These are phyloP conservation scores for Rauvolfia tetraphylla DNA, from an alignment of 257 asterid genomes.

Conservation along the genomic window DNA sequence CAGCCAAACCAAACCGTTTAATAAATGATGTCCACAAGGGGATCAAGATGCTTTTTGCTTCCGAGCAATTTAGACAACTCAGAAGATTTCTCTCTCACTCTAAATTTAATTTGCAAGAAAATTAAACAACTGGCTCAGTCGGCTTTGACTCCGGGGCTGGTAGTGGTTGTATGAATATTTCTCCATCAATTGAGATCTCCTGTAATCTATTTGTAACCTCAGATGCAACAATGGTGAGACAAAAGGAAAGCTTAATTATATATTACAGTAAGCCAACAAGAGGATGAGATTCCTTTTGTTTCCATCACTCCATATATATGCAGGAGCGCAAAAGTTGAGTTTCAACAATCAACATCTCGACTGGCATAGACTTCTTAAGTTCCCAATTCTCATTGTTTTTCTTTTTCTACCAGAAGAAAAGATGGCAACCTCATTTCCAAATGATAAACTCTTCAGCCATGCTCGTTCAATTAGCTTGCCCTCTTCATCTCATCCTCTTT, in stretches of 20 bases:
- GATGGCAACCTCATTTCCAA: constrained; percentile 17
- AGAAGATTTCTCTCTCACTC: too few relatives aligned
- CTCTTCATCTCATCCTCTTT: constrained; percentile 31
- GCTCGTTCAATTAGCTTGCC: constrained; percentile 34
- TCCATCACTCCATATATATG: background rate
- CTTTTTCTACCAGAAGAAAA: background rate
- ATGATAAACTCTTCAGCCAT: constrained; percentile 5
- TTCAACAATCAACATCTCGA: background rate
- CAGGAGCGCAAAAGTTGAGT: background rate
- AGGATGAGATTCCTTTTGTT: background rate
- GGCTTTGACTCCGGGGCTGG: too few relatives aligned
- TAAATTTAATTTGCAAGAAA: too few relatives aligned
- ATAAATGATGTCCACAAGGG: too few relatives aligned
- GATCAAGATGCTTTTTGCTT: too few relatives aligned
- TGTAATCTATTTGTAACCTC: too few relatives aligned
- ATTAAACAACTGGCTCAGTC: too few relatives aligned
- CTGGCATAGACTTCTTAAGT: background rate
- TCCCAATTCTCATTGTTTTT: background rate
- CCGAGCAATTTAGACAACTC: too few relatives aligned
- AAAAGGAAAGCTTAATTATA: background rate
- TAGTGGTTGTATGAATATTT: too few relatives aligned
- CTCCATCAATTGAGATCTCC: too few relatives aligned
- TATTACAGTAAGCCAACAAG: background rate
- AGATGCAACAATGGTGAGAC: background rate
- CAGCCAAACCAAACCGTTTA: too few relatives aligned